Evolutionary conservation across 2,329 filamentous ascomycete species (phyloP), one percentile per base, ranked within the genome.

Genomic region (Eurotiales sp.): DNA sequence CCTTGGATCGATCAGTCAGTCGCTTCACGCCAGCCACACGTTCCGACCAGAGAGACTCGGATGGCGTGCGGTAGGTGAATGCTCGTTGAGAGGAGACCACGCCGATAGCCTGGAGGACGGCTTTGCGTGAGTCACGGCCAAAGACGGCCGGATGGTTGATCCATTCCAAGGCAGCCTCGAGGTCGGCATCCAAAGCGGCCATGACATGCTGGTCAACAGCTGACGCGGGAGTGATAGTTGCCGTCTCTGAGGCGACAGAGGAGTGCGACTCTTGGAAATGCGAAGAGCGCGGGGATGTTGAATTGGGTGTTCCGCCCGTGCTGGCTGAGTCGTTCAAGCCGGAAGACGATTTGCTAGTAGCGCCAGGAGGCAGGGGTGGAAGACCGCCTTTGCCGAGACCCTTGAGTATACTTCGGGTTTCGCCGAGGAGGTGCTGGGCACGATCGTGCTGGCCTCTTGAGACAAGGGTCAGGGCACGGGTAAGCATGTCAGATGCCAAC

Each of bases 71-170:
- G 79, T 92, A 96, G 0, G 93, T 97, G 66, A 92, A 96, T 10
- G 87, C 91, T 42, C 93, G 82, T 72, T 99, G 93, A 6, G 88
- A 95, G 64, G 88, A 93, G 61, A 99, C 96, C 55, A 97, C 91
- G 6, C 93, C 92, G 59, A 99, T 97, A 14, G 91, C 90, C 69
- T 99, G 93, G 21, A 99, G 78, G 2, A 99, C 91, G 4, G 92
- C 90, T 75, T 99, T 99, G 62, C 93, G 85, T 52, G 88, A 93
- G 67, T 99, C 93, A 32, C 93, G 84, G 8, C 88, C 86, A 66
- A 99, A 99, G 2, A 97, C 89, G 2, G 91, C 91, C 1, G 93
- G 93, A 64, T 99, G 93, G 65, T 87, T 90, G 70, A 99, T 97
- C 93, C 93, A 99, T 71, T 99, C 93, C 14, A 99, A 76, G 46